phyloP scores from a whole-genome alignment of 805 yeast genomes.

The Pichia occidentalis region DNA sequence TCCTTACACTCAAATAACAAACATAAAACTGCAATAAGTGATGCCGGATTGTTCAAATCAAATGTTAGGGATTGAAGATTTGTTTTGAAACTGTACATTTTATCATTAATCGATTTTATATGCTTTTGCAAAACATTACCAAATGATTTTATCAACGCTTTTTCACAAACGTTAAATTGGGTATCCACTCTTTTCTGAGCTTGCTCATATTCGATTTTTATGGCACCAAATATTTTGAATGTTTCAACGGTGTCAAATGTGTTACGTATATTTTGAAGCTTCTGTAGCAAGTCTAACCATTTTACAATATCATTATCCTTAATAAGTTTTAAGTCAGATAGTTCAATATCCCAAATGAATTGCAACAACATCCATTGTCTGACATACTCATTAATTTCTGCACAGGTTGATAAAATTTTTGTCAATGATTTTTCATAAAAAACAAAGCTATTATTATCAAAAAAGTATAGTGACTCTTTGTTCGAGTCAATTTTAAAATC shows the following conservation, averaged over 20 bases:
- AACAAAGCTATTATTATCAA: not conserved
- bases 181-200: slow-evolving; percentile 43
- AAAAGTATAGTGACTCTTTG: not conserved
- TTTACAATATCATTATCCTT: slow-evolving; percentile 31
- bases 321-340: slow-evolving; percentile 32
- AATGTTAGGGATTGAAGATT: slow-evolving; percentile 32
- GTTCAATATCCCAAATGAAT: slow-evolving; percentile 50
- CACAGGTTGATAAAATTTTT: not conserved
- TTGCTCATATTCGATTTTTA: slow-evolving; percentile 40
- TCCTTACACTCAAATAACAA: slow-evolving; percentile 31
- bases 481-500: slow-evolving; percentile 19
- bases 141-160: slow-evolving; percentile 36
- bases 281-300: slow-evolving; percentile 46
- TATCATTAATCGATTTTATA: slow-evolving; percentile 28
- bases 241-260: slow-evolving; percentile 47
- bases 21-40: slow-evolving; percentile 34
- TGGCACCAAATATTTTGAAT: slow-evolving; percentile 33
- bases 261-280: slow-evolving; percentile 36
- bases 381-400: not conserved
- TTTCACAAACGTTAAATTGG: slow-evolving; percentile 57
- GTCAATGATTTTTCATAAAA: slow-evolving; percentile 1
- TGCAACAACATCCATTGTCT: slow-evolving; percentile 48
- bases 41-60: slow-evolving; percentile 34
- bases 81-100: slow-evolving; percentile 30
- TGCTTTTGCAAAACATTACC: slow-evolving; percentile 31